phyloP scores from a whole-genome alignment of 2,329 filamentous ascomycete species.

The Venturia aucupariae region DNA sequence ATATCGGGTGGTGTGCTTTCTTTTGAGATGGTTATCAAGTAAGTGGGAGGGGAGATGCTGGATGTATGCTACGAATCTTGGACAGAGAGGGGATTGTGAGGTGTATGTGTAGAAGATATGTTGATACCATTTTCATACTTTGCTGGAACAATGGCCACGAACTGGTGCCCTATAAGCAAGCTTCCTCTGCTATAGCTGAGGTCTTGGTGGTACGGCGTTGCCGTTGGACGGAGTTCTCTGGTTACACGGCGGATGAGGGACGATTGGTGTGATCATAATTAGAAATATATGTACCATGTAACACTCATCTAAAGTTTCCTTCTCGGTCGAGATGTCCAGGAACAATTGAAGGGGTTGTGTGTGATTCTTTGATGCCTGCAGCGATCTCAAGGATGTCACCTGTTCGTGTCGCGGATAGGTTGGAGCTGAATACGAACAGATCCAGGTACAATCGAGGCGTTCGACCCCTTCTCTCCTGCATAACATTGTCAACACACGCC shows the following conservation, averaged over 20 bases:
- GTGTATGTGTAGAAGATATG: no score
- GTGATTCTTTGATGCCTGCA: not conserved
- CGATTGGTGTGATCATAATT: not conserved
- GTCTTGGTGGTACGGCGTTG: not conserved
- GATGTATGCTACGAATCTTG: no score
- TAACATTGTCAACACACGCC: not conserved
- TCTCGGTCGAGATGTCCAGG: not conserved
- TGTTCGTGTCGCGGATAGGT: not conserved
- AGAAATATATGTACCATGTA: not conserved
- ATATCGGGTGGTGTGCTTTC: slow-evolving; percentile 85
- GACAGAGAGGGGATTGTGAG: no score
- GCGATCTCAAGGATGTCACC: not conserved
- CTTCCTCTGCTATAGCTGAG: not conserved
- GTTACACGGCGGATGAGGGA: not conserved
- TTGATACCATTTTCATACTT: no score
- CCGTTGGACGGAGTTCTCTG: not conserved
- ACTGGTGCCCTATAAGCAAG: not conserved
- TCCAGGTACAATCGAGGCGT: not conserved
- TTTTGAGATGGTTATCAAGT: no score
- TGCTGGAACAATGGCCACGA: no score
- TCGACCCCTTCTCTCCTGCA: not conserved
- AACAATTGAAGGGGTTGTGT: no score
- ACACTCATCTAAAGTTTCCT: not conserved
- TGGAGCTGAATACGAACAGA: not conserved
- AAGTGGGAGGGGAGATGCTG: no score